These are phyloP conservation scores for Gloeophyllum trabeum DNA, from an alignment of 768 basidiomycete genomes.

Conservation along the genomic window DNA sequence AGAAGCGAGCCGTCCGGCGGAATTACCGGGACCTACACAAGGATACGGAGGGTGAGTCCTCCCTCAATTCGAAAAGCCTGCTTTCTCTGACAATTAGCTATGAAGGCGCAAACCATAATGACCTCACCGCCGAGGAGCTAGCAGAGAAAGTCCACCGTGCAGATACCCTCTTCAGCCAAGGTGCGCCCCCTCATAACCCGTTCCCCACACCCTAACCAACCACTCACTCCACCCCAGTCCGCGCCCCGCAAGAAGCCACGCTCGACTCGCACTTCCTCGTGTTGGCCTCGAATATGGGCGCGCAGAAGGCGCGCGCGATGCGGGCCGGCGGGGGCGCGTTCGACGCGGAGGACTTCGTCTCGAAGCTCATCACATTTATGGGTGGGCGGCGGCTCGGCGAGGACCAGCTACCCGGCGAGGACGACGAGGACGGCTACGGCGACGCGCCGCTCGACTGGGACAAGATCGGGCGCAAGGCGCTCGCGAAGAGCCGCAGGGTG, in stretches of 20 bases:
- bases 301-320: conserved; percentile 85
- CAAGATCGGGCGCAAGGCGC: conserved; percentile 72
- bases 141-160: conserved; percentile 44
- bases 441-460: conserved; percentile 64
- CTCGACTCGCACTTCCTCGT: conserved; percentile 80
- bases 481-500: conserved; percentile 70
- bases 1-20: conserved; percentile 64
- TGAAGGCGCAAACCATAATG: conserved; percentile 30
- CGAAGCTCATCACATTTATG: conserved; percentile 65
- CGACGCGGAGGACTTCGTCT: conserved; percentile 85
- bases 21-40: conserved; percentile 60
- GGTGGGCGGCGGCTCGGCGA: conserved; percentile 49
- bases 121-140: conserved; percentile 45
- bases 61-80: neutral
- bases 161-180: conserved; percentile 54
- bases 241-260: conserved; percentile 57
- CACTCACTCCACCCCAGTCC: neutral
- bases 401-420: conserved; percentile 24
- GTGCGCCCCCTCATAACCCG: conserved; percentile 18
- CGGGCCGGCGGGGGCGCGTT: conserved; percentile 83
- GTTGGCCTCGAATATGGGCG: conserved; percentile 66
- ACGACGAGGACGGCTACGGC: conserved; percentile 34
- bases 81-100: neutral
- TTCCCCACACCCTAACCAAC: neutral
- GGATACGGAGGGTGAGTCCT: conserved; percentile 46